phyloP scores from a whole-genome alignment of 2,329 filamentous ascomycete species.

The Juglanconis sp. region DNA sequence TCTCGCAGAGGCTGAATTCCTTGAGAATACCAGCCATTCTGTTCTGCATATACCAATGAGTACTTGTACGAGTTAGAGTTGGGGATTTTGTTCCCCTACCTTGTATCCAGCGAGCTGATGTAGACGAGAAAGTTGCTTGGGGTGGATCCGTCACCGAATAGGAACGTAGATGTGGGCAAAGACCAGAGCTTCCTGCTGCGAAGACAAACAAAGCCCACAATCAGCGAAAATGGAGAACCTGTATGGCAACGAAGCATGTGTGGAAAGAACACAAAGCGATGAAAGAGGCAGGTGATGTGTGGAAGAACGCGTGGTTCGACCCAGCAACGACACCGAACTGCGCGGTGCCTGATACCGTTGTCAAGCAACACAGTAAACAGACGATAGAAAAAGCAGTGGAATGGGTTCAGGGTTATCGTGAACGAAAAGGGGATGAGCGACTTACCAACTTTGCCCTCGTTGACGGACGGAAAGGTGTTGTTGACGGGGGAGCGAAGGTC shows the following conservation, averaged over 20 bases:
- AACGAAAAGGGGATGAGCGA: neutral
- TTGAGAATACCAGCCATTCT: neutral
- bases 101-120: neutral
- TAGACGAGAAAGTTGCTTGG: neutral
- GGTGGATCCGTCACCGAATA: too few species aligned
- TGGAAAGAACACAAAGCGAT: neutral
- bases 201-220: neutral
- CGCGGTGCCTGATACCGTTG: neutral
- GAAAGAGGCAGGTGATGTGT: neutral
- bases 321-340: neutral
- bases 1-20: slow-evolving; percentile 1
- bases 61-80: neutral
- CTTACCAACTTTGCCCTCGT: neutral
- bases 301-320: neutral
- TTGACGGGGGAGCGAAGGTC: neutral
- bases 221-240: neutral
- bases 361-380: neutral
- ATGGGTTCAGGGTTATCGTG: neutral
- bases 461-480: neutral
- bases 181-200: too few species aligned
- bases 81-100: neutral
- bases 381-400: neutral
- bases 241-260: neutral
- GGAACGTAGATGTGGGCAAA: neutral
- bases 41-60: neutral